Conservation (phyloP, 257 asterid genomes). For the Cinchona pubescens region DNA sequence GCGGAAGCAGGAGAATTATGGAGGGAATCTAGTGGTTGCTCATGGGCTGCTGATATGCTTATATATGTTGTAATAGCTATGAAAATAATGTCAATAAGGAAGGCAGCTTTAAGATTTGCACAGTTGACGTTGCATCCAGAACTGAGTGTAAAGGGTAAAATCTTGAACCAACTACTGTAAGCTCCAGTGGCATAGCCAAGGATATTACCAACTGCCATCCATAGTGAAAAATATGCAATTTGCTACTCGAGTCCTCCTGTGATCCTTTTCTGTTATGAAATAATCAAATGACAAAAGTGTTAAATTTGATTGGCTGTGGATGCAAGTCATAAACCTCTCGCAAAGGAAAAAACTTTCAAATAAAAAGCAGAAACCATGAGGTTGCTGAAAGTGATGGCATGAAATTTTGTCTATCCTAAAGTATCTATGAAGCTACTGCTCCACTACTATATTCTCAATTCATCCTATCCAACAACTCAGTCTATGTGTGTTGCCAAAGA, state of each 20-base stretch:
- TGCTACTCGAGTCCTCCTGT: constrained; percentile 77
- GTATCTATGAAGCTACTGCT: background rate
- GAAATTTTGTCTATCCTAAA: background rate
- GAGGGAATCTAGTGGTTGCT: constrained; percentile 46
- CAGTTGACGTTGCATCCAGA: constrained; percentile 72
- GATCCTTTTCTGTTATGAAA: constrained; percentile 60
- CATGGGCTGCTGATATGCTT: constrained; percentile 65
- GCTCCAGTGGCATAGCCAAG: constrained; percentile 90
- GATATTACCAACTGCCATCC: constrained; percentile 83
- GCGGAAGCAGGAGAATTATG: constrained; percentile 28
- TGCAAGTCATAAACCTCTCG: background rate
- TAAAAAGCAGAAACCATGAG: too few species aligned
- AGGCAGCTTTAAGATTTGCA: constrained; percentile 85
- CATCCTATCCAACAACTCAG: background rate
- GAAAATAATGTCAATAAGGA: constrained; percentile 61
- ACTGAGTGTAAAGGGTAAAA: constrained; percentile 63
- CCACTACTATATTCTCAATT: background rate
- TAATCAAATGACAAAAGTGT: constrained; percentile 14
- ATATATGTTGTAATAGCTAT: constrained; percentile 55
- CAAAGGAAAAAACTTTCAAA: background rate
- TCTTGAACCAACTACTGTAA: constrained; percentile 71
- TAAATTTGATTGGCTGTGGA: background rate
- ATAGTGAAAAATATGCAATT: constrained; percentile 74
- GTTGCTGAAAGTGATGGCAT: background rate
- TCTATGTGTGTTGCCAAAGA: background rate